Conservation (phyloP, 1,139 yeast species). For the Komagataea norvegica region DNA sequence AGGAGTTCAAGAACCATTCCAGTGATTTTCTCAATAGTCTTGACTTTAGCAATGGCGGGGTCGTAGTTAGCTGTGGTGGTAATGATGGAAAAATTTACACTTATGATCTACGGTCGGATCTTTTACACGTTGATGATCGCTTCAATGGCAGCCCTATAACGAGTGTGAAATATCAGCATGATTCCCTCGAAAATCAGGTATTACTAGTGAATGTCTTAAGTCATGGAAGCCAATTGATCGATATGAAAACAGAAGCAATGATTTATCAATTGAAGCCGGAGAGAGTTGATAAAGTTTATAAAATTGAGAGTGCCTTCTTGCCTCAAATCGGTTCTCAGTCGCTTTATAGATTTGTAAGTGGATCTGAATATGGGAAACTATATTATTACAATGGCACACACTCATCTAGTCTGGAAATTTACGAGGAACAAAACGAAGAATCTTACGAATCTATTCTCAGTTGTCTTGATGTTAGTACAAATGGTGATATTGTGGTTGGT, state of each 20-base stretch:
- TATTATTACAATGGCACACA: conserved; percentile 6
- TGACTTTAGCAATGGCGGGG: conserved; percentile 1
- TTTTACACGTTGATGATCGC: conserved; percentile 13
- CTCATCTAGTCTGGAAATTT: not conserved
- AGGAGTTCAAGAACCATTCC: conserved; percentile 15
- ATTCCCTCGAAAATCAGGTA: not conserved
- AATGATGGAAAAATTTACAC: conserved; percentile 21
- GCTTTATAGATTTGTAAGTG: conserved; percentile 10
- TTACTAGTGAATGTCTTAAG: conserved; percentile 4
- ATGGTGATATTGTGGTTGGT: not conserved
- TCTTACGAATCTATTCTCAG: not conserved
- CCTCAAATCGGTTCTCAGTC: not conserved
- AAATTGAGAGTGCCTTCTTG: conserved; percentile 9
- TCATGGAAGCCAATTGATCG: conserved; percentile 2
- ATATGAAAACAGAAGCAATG: not conserved
- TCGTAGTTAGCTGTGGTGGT: conserved; percentile 16
- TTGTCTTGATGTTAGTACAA: not conserved
- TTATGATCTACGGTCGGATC: conserved; percentile 21
- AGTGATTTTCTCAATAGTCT: conserved; percentile 17
- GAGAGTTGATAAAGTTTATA: conserved; percentile 9
- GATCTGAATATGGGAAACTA: conserved; percentile 15
- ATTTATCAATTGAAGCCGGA: not conserved
- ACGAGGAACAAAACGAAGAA: not conserved
- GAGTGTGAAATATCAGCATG: conserved; percentile 5
- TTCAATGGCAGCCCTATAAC: conserved; percentile 12